phyloP scores from a whole-genome alignment of 2,329 filamentous ascomycete genomes.

The Aspergillus awamori region DNA sequence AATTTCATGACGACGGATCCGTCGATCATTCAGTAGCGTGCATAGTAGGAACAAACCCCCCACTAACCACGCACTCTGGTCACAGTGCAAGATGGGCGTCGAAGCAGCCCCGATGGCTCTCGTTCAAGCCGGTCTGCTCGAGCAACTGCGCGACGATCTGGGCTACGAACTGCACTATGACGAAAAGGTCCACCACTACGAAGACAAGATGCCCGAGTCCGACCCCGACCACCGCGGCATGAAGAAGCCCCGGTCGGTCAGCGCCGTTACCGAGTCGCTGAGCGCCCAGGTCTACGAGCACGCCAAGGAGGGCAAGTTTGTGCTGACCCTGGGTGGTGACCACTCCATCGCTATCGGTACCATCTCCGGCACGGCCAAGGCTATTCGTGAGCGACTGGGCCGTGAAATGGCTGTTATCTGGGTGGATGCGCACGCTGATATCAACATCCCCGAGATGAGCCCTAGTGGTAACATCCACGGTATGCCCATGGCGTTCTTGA shows the following conservation, averaged over 20 bases:
- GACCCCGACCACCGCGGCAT: constrained; percentile 87
- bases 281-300: constrained; percentile 85
- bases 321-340: constrained; percentile 91
- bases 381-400: constrained; percentile 77
- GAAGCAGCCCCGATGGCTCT: constrained; percentile 88
- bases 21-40: constrained; percentile 15
- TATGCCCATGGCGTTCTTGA: constrained; percentile 93
- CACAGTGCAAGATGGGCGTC: constrained; percentile 83
- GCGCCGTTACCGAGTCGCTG: constrained; percentile 78
- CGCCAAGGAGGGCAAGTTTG: constrained; percentile 78
- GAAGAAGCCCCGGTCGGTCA: constrained; percentile 89
- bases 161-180: constrained; percentile 88
- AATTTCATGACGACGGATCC: constrained; percentile 12
- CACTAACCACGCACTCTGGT: constrained; percentile 6
- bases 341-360: constrained; percentile 96
- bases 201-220: constrained; percentile 66
- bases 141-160: constrained; percentile 80
- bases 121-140: constrained; percentile 83
- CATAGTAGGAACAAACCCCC: not conserved
- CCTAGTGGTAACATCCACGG: constrained; percentile 94
- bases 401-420: constrained; percentile 93
- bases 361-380: constrained; percentile 82
- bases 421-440: constrained; percentile 97
- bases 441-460: constrained; percentile 92
- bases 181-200: constrained; percentile 77